phyloP scores from a whole-genome alignment of 1,284 basidiomycete genomes.

The Hortiboletus rubellus region DNA sequence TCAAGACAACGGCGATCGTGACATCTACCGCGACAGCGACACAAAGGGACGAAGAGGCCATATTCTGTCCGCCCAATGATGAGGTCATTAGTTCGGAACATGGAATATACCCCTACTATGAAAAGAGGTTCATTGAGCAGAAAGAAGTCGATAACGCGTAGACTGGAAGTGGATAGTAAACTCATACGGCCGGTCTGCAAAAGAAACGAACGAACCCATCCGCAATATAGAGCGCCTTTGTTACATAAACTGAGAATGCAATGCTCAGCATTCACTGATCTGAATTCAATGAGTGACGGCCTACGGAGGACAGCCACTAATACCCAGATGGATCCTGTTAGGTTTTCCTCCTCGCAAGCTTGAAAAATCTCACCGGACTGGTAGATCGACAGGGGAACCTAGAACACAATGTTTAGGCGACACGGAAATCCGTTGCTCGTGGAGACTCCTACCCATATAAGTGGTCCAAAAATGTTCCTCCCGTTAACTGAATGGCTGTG shows the following conservation, averaged over 20 bases:
- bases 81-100: not conserved
- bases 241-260: constrained; percentile 5
- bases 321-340: not conserved
- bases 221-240: not conserved
- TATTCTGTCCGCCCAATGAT: not conserved
- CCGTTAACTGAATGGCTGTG: constrained; percentile 5
- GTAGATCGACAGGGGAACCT: not conserved
- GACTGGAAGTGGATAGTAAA: not conserved
- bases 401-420: not conserved
- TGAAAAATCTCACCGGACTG: constrained; percentile 9
- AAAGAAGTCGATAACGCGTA: not conserved
- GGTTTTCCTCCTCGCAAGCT: not conserved
- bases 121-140: not conserved
- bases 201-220: constrained; percentile 10
- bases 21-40: constrained; percentile 5
- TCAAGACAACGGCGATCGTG: constrained; percentile 4
- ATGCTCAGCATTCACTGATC: not conserved
- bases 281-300: not conserved
- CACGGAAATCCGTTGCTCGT: fast-evolving
- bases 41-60: not conserved
- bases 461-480: constrained; percentile 4
- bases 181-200: no score
- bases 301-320: constrained; percentile 5
- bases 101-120: not conserved
- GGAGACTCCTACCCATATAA: constrained; percentile 13